Conservation (phyloP, 192 early-diverging fungal species). For the Podila minutissima region DNA sequence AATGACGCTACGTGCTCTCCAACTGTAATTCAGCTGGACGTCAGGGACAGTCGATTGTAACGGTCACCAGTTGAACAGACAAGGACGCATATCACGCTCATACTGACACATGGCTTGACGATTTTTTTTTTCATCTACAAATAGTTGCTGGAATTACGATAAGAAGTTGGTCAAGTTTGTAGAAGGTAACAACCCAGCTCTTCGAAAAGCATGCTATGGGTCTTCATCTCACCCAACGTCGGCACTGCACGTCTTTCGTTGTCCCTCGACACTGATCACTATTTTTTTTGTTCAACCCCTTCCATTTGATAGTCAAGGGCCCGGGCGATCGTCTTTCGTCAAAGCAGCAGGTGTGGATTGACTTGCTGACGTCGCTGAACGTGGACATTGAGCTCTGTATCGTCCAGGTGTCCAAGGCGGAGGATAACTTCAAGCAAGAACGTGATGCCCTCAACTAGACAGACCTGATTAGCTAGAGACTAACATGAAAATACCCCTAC, state of each 20-base stretch:
- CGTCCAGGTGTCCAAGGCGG: constrained; percentile 57
- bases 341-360: constrained; percentile 73
- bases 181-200: constrained; percentile 53
- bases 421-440: constrained; percentile 46
- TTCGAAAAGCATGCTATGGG: background rate
- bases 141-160: constrained; percentile 69
- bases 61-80: no score
- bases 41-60: no score
- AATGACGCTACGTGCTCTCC: background rate
- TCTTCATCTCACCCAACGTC: background rate
- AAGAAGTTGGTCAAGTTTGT: constrained; percentile 66
- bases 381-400: constrained; percentile 72
- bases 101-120: background rate
- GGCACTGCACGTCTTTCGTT: background rate
- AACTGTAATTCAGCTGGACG: no score
- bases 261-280: background rate
- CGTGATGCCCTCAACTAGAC: constrained; percentile 12
- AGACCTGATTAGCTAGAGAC: no score
- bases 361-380: constrained; percentile 59
- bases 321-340: constrained; percentile 76
- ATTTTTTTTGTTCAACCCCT: background rate
- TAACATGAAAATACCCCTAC: no score
- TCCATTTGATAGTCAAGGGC: constrained; percentile 62
- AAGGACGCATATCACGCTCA: no score
- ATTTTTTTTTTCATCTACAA: background rate